These are phyloP conservation scores for Fusarium decemcellulare DNA, from an alignment of 2,329 filamentous ascomycete genomes.

Conservation along the genomic window DNA sequence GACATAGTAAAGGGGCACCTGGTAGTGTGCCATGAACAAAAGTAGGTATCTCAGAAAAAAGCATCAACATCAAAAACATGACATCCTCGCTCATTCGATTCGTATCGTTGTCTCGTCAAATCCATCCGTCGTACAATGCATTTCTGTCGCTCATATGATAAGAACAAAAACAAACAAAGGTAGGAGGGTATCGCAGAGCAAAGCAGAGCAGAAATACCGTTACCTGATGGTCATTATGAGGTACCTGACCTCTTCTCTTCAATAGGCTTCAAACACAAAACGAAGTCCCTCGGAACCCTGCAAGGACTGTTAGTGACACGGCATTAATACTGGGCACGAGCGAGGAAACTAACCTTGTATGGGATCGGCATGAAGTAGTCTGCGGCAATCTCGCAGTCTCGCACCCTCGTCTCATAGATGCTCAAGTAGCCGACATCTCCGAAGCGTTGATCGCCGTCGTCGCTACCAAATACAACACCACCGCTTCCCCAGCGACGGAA, in stretches of 20 bases:
- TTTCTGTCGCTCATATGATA: slow-evolving; percentile 28
- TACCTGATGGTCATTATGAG: slow-evolving; percentile 28
- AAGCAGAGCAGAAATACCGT: slow-evolving; percentile 20
- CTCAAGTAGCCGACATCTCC: slow-evolving; percentile 53
- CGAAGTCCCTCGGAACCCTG: slow-evolving; percentile 53
- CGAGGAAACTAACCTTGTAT: slow-evolving; percentile 49
- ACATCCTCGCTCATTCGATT: slow-evolving; percentile 21
- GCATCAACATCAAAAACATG: slow-evolving; percentile 37
- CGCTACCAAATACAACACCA: slow-evolving; percentile 48
- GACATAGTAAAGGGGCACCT: slow-evolving; percentile 41
- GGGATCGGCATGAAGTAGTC: slow-evolving; percentile 58
- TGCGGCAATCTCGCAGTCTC: slow-evolving; percentile 54
- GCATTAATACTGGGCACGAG: background rate
- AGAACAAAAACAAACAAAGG: slow-evolving; percentile 13
- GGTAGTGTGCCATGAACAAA: slow-evolving; percentile 16
- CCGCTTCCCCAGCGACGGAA: slow-evolving; percentile 56
- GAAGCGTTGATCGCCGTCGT: slow-evolving; percentile 49
- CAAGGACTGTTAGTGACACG: slow-evolving; percentile 17
- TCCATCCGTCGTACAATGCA: slow-evolving; percentile 29
- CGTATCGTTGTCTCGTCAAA: slow-evolving; percentile 33
- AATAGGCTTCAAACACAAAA: slow-evolving; percentile 51
- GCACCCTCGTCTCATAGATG: slow-evolving; percentile 53
- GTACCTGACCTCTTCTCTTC: slow-evolving; percentile 7
- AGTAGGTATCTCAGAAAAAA: slow-evolving; percentile 34
- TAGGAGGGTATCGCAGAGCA: slow-evolving; percentile 28